Evolutionary conservation across 768 basidiomycete genomes (phyloP), one percentile per base, ranked within the genome.

Genomic region (Hygrocybe punicea): DNA sequence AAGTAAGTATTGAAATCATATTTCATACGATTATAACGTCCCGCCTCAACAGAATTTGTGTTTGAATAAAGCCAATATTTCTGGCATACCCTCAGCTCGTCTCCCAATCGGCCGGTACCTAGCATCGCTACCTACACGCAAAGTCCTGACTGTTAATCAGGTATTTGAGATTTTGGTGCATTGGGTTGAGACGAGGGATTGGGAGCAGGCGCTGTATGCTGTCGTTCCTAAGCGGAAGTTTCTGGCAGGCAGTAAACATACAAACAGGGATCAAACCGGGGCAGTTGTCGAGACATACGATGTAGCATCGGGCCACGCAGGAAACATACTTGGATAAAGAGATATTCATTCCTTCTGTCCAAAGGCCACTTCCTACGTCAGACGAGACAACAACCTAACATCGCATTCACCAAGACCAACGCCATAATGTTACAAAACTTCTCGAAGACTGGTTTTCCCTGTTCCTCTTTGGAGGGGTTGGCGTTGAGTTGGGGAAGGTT

Each of bases 61-160:
- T 69, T 78, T 90, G 55, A 81, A 92, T 70, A 97, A 95, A 72
- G 92, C 97, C 3, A 77, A 81, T 37, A 75, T 76, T 50, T 82
- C 88, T 36, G 82, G 82, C 4, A 81, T 98, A 54, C 82, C 86
- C 42, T 89, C 93, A 39, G 97, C 94, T 4, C 86, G 91, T 50
- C 82, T 99, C 54, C 97, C 97, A 3, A 98, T 99, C 54, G 91
- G 93, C n/a, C 87, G 85, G 55, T 97, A 91, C 69, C 76, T 98
- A 35, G 80, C 87, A 44, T 81, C 87, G 48, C 77, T 99, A 56
- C 81, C 87, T 33, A 94, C 95, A 9, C 85, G 97, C 59, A 98
- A 98, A 66, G 93, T 99, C 33, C 78, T 99, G 60, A 99, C 97
- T 1, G 94, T 99, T 53, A 98, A 99, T 71, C 97, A 98, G 73